Evolutionary conservation across 352 stramenopile species (phyloP), one percentile per base, ranked within the genome.

Genomic region (Phytopythium boreale): DNA sequence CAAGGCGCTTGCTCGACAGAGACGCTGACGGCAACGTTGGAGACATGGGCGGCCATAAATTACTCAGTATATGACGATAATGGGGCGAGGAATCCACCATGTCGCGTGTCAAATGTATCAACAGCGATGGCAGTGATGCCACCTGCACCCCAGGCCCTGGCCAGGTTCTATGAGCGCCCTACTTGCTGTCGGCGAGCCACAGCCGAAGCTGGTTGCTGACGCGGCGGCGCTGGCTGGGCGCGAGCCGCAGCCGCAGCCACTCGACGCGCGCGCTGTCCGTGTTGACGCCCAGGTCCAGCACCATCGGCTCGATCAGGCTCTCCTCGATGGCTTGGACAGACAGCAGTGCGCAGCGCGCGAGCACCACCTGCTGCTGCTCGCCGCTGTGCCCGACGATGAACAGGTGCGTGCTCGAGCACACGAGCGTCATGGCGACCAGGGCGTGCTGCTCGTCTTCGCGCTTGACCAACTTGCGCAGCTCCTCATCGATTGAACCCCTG

Each of bases 241-340:
- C 49, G 24, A 94, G 69, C 10, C 85, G 80, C 37, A 92, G 84
- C 7, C 77, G 76, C 46, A 86, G 71, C 85, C 85, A 92, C 52
- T 86, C 74, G 15, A 77, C 68, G 14, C 44, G 55, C 1, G 65
- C 71, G 47, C 60, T 68, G 17, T 19, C 34, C 22, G n/a, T 20
- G 6, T 79, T 74, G 9, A 92, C 63, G 10, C 78, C 82, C 24
- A 94, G 62, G 44, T 94, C 82, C 12, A 94, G 71, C 39, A 79
- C 63, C 24, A 82, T 80, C 19, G 83, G 79, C 59, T 90, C 77
- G 3, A 70, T 74, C 20, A 94, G 70, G 56, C 68, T 89, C 70
- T 94, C 83, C 62, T 94, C 82, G 31, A 94, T 74, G 11, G 77
- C 75, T 29, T 90, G 72, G 36, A 94, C 75, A 14, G 71, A 70